Conservation (phyloP, 371 early-diverging fungal species). For the Dichotomocladium elegans region DNA sequence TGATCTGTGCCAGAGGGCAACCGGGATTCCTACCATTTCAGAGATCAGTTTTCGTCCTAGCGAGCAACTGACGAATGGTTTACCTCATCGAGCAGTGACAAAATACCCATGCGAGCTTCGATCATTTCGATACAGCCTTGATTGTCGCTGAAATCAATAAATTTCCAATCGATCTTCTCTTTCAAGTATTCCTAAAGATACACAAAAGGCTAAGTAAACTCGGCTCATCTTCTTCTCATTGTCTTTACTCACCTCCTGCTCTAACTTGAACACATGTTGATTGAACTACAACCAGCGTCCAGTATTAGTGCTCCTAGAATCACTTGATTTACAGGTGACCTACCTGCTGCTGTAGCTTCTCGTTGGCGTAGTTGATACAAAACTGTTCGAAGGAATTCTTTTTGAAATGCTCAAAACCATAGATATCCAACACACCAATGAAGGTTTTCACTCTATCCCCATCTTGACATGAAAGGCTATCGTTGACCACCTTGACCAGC, state of each 20-base stretch:
- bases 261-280: conserved; percentile 74
- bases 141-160: conserved; percentile 98
- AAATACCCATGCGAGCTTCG: conserved; percentile 93
- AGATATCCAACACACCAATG: conserved; percentile 96
- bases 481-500: conserved; percentile 88
- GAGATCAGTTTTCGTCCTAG: background rate
- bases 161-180: conserved; percentile 89
- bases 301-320: background rate
- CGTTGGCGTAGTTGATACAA: conserved; percentile 98
- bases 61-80: conserved; percentile 22
- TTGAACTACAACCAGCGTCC: conserved; percentile 56
- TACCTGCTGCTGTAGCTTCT: conserved; percentile 93
- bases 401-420: conserved; percentile 96
- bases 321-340: background rate
- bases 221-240: conserved; percentile 32
- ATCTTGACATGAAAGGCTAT: conserved; percentile 70
- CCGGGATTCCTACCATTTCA: conserved; percentile 60
- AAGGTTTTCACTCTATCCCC: conserved; percentile 54
- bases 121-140: conserved; percentile 98
- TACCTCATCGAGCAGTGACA: conserved; percentile 94
- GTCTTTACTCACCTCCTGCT: conserved; percentile 66
- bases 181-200: conserved; percentile 73
- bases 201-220: background rate
- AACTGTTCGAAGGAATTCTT: conserved; percentile 99
- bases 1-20: conserved; percentile 89